Base-by-base conservation (phyloP, 768 basidiomycete species). In the Hygrocybe coccinea region DNA sequence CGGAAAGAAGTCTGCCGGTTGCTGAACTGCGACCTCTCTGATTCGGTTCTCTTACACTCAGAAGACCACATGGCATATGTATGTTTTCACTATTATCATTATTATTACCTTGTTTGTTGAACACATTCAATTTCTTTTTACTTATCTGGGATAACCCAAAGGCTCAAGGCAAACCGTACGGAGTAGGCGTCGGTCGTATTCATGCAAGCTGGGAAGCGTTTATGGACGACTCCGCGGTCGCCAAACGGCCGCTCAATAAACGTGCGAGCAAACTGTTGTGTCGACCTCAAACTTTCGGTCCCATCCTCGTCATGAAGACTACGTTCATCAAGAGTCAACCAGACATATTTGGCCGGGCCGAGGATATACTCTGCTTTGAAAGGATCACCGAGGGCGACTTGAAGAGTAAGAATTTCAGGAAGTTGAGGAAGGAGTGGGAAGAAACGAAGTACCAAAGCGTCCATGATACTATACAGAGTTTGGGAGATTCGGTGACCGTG, bases 171-270 rank as follows among this genome's bases (percentile, higher is more conserved):
- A 57, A 55, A 39, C 51, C 55, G 9, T 5, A 52, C 12, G 64
- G 61, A 7, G 59, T 64, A 6, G 64, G 61, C 2, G 38, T 64
- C 22, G 64, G 64, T 1, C 59, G 64, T 14, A 35, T 65, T 2
- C 61, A 65, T 57, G 50, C 61, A 1, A 62, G 52, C 44, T 65
- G 62, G 34, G 64, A 65, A 46, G 58, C 58, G 4, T 60, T 58
- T 46, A 57, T 61, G 57, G 61, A 58, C 45, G 57, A 58, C 38
- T 34, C 24, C 33, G 63, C 64, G 9, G 10, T 59, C 3, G 15
- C 52, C 37, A 34, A 24, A 11, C 61, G 61, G 2, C 59, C 62
- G 29, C 34, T 62, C n/a, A 64, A 64, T 44, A 33, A 44, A n/a
- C 59, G 62, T 8, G 63, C 63, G 4, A 56, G 37, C 17, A 37